These are phyloP conservation scores for Detonula confervacea DNA, from an alignment of 352 stramenopile genomes.

Conservation along the genomic window DNA sequence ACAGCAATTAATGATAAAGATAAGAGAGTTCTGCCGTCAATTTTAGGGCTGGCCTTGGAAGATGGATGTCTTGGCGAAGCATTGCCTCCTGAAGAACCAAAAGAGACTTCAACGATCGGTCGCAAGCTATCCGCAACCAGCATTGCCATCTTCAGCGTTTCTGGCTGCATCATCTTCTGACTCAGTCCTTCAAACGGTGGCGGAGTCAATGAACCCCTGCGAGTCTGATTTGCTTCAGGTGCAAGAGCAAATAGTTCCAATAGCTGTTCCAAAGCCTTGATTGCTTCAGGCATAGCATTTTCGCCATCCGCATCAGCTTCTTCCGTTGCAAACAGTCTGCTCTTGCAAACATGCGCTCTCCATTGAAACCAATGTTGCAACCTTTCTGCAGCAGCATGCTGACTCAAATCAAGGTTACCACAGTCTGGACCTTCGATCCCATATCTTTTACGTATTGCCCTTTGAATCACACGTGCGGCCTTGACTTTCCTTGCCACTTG, in stretches of 20 bases:
- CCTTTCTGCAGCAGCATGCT: conserved; percentile 27
- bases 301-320: not conserved
- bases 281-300: not conserved
- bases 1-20: conserved; percentile 44
- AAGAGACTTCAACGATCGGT: conserved; percentile 15
- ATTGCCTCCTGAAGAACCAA: not conserved
- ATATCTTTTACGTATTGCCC: conserved; percentile 15
- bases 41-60: not conserved
- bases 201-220: not conserved
- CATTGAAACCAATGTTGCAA: conserved; percentile 32
- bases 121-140: conserved; percentile 27
- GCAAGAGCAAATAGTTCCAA: conserved; percentile 17
- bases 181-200: conserved; percentile 36
- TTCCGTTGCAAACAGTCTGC: conserved; percentile 13
- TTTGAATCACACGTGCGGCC: conserved; percentile 32
- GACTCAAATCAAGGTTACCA: conserved; percentile 19
- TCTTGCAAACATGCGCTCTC: conserved; percentile 16
- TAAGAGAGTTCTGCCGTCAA: conserved; percentile 42
- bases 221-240: not conserved
- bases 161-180: conserved; percentile 42
- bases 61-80: not conserved
- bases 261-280: conserved; percentile 25
- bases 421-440: conserved; percentile 4
- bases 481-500: conserved; percentile 34
- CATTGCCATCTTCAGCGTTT: conserved; percentile 25